Percentiles rank a stretch among this genome's conserved stretches.
phyloP scores from a whole-genome alignment of 2,329 filamentous ascomycete genomes.

The Aspergillus floridensis region DNA sequence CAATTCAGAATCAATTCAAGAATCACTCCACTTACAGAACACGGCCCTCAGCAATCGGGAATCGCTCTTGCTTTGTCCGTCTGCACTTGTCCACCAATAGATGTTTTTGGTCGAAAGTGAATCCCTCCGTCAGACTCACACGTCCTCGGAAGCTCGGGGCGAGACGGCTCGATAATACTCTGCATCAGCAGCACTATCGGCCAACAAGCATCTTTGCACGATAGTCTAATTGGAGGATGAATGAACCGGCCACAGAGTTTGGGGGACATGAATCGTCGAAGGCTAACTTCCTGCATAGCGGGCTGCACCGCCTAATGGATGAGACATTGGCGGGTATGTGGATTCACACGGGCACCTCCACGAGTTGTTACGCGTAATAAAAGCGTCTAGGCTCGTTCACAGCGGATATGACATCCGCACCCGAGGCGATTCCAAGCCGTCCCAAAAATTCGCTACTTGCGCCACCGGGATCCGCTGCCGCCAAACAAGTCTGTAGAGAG shows the following conservation, averaged over 20 bases:
- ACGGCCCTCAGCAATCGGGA: conserved; percentile 31
- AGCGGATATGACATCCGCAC: no score
- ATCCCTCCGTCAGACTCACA: conserved; percentile 32
- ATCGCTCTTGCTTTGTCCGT: conserved; percentile 44
- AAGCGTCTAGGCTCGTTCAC: not conserved
- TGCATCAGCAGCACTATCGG: conserved; percentile 16
- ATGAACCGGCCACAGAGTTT: not conserved
- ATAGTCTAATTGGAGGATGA: not conserved
- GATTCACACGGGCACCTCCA: not conserved
- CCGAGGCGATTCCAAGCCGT: no score
- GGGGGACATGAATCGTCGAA: not conserved
- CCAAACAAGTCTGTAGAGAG: no score
- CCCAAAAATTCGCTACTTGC: no score
- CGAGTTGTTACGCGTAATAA: not conserved
- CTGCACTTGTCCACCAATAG: conserved; percentile 33
- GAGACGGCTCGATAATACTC: conserved; percentile 19
- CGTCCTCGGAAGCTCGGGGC: conserved; percentile 50
- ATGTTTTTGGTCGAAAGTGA: conserved; percentile 47
- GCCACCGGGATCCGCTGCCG: no score
- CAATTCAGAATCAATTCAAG: no score
- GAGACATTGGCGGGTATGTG: not conserved
- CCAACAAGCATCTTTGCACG: not conserved
- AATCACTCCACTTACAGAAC: no score
- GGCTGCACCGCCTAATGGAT: not conserved
- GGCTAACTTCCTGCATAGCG: not conserved